Evolutionary conservation across 768 basidiomycete genomes (phyloP).

Genomic region (Amanita polypyramis): DNA sequence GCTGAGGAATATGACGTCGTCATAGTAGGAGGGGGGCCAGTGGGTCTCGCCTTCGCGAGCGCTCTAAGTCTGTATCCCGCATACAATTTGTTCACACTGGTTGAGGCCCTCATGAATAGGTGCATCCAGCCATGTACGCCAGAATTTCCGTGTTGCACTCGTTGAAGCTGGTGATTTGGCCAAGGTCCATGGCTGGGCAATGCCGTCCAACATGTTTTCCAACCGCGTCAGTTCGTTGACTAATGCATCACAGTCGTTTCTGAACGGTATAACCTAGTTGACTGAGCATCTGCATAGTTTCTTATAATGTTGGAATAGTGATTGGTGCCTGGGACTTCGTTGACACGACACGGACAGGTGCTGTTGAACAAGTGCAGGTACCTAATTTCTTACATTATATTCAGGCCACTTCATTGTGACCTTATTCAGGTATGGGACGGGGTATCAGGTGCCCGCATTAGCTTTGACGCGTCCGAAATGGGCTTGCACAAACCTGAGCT

Average conservation of each 20-base stretch:
- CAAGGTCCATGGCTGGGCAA: conserved; percentile 58
- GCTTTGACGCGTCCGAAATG: conserved; percentile 50
- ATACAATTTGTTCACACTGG: conserved; percentile 4
- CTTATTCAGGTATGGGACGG: conserved; percentile 80
- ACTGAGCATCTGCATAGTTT: not conserved
- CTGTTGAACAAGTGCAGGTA: conserved; percentile 83
- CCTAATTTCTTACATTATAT: conserved; percentile 8
- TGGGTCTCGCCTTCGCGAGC: conserved; percentile 80
- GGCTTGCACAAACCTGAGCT: conserved; percentile 17
- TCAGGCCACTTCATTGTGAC: not conserved
- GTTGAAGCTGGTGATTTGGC: conserved; percentile 76
- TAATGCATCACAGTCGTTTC: conserved; percentile 54
- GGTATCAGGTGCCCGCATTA: conserved; percentile 67
- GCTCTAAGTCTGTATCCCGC: conserved; percentile 55
- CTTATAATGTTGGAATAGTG: conserved; percentile 29
- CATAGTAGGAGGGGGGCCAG: conserved; percentile 91
- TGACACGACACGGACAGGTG: conserved; percentile 52
- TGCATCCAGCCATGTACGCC: conserved; percentile 37
- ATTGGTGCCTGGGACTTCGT: conserved; percentile 82
- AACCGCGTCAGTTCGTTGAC: conserved; percentile 87
- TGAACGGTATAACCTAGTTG: conserved; percentile 39
- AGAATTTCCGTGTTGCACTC: conserved; percentile 53
- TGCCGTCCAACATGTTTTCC: conserved; percentile 45
- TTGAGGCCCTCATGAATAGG: conserved; percentile 25
- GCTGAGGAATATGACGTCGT: conserved; percentile 69